Base-by-base conservation (phyloP, 2,329 filamentous ascomycete genomes). In the Colletotrichum sojae region DNA sequence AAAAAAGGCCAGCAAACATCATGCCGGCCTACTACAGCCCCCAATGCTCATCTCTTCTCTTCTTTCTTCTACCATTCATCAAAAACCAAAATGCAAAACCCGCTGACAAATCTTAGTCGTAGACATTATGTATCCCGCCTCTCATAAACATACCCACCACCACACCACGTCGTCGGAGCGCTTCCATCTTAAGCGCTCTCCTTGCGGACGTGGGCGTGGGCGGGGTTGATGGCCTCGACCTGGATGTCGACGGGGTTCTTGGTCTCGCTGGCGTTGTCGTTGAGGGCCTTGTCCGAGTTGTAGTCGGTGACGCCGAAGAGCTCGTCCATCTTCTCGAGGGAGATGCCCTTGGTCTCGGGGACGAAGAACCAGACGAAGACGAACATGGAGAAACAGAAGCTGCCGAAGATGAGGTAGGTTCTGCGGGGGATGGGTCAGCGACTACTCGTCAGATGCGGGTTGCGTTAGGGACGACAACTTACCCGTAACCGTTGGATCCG, bases 321-420 rank as follows among this genome's bases (percentile, higher is more conserved):
- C 20, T 68, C 61, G 54, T 73, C 71, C 71, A 73, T 73, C 48
- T 71, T 58, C 60, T 73, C 71, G 2, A 73, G 68, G n/a, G 64
- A 63, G 51, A 72, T 53, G 58, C 67, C 89, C 82, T 92, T 92
- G 9, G 90, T 92, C 81, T 92, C 90, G 3, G 90, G 90, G 22
- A 80, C 75, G 67, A 89, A 84, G 82, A 90, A 90, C 84, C 86
- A 90, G 45, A 89, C 87, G 74, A 89, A 90, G 69, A 90, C 74
- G 74, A 88, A 86, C 88, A 91, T 91, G 73, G 80, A 76, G 75
- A 89, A 88, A 75, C 88, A 91, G 79, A 91, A 91, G 69, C 80
- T 85, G 13, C 88, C 84, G 76, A 90, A 92, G 65, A 91, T 88
- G 71, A 92, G 83, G 77, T 91, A 92, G 0, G 88, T 88, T 18